A percentile compares a stretch with the other conserved stretches of the same genome.
Evolutionary conservation across 225 moss, liverwort and hornwort genomes (phyloP).

Genomic region (Rhytidiadelphus loreus): DNA sequence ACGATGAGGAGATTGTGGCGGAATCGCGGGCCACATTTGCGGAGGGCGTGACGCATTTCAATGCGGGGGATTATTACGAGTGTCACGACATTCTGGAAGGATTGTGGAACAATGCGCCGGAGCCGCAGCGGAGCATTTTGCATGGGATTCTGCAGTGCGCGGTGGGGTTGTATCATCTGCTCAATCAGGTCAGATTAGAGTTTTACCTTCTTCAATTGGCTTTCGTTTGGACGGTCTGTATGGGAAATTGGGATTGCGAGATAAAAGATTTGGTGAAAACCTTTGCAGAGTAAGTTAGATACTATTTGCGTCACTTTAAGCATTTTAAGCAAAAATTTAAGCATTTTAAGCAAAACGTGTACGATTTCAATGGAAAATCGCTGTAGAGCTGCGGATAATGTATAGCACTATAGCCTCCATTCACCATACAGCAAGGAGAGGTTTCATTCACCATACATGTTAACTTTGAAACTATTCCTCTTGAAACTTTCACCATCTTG

Average conservation of each 20-base stretch:
- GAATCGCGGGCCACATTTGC: conserved; percentile 56
- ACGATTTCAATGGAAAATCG: not conserved
- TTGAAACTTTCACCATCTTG: not conserved
- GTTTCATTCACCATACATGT: not conserved
- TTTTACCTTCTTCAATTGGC: not conserved
- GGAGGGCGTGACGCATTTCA: conserved; percentile 72
- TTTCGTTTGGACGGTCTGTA: not conserved
- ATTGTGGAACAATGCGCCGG: conserved; percentile 80
- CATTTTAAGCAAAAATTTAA: not conserved
- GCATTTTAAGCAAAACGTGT: not conserved
- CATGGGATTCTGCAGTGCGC: conserved; percentile 96
- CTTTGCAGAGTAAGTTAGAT: not conserved
- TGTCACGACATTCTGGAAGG: conserved; percentile 91
- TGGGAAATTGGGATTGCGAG: not conserved
- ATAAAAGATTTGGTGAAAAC: not conserved
- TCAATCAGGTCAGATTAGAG: conserved; percentile 52
- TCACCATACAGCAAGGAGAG: not conserved
- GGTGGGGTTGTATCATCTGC: conserved; percentile 87
- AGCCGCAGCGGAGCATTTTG: conserved; percentile 70
- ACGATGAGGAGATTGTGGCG: conserved; percentile 74
- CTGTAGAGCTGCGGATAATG: not conserved
- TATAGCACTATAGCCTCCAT: no score
- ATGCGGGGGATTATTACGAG: conserved; percentile 79
- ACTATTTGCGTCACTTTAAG: not conserved
- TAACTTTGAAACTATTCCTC: not conserved